Base-by-base conservation (phyloP, 345 rosid species). In the Arabidopsis arenosa region DNA sequence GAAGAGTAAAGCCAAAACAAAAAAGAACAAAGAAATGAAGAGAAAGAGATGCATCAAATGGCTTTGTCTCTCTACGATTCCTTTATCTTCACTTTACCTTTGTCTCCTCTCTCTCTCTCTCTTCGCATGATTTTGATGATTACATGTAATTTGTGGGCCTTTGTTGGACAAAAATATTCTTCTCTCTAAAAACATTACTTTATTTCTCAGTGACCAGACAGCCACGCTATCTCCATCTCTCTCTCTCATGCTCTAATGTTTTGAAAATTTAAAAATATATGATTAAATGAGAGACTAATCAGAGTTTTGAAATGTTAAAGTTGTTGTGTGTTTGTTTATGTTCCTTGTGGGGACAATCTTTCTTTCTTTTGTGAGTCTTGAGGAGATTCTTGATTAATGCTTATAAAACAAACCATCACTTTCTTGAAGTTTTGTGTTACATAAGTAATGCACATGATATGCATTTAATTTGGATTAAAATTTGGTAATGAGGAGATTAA, bases 91-190 rank as follows among this genome's bases (percentile, higher is more conserved):
- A 75, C 84, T 86, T 84, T 80, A 80, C 57, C 75, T 68, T 74
- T 77, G 80, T 81, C 84, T 80, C 72, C 73, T 57, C 74, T 33
- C 54, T 59, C 52, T 66, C 67, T 75, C 79, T 75, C 47, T 52
- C 58, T 68, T 61, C 69, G 53, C 76, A 66, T 74, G 83, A 78
- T 82, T 86, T 82, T 80, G 75, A 82, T 83, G 84, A 84, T 83
- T 80, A 64, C 75, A 17, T 63, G 63, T 14, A 52, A 52, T 35
- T 41, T 66, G 83, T 80, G 89, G 84, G 84, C 84, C 85, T 73
- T 43, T 21, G 30, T 9, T 33, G 9, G 14, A 43, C 80, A 26
- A 43, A 76, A 68, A 56, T 60, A 48, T 58, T 58, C 53, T 37
- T 41, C 63, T 66, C 67, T 68, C 77, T 59, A 15, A 4, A 49